Evolutionary conservation across 2,329 filamentous ascomycete genomes (phyloP), one percentile per base, ranked within the genome.

Genomic region (Aureobasidium lini): DNA sequence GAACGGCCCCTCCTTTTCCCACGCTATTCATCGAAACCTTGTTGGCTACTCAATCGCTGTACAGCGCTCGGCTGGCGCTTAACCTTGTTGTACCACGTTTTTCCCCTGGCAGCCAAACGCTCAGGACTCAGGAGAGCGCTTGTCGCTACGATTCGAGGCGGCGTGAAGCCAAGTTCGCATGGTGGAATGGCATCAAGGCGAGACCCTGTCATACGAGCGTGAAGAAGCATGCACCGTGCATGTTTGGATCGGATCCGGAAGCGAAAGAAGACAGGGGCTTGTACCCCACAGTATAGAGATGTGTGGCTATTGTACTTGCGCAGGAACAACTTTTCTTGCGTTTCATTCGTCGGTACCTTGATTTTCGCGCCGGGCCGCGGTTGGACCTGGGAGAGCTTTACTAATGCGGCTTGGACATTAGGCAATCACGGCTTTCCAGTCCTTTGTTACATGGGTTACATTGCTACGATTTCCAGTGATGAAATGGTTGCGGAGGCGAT

Each of bases 361-460:
- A 57, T 57, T 11, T 32, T 57, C 54, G 54, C 48, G 54, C 54
- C 54, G 54, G 54, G 36, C 54, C 54, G 54, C 43, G 23, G 15
- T 48, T 47, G 32, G 43, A 43, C 54, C 43, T 57, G 32, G 43
- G 43, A 48, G 13, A 15, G 43, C 18, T 28, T 8, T 15, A 46
- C 11, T 47, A 43, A 57, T 34, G 54, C 42, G 54, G 42, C 29
- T 57, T 43, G 54, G 34, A 31, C 34, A 39, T 57, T n/a, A 57
- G 43, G 39, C 34, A 47, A 57, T 39, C 54, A 57, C 31, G 32
- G 43, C 52, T 46, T 16, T 28, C 16, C 29, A 46, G 54, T 47
- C 54, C 54, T 48, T 57, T 57, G 43, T 57, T 47, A 43, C 54
- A 40, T 48, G 43, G 31, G 48, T 57, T 48, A 57, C 43, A 57